Conservation (phyloP, 2,329 filamentous ascomycete genomes). For the Fusarium avenaceum region DNA sequence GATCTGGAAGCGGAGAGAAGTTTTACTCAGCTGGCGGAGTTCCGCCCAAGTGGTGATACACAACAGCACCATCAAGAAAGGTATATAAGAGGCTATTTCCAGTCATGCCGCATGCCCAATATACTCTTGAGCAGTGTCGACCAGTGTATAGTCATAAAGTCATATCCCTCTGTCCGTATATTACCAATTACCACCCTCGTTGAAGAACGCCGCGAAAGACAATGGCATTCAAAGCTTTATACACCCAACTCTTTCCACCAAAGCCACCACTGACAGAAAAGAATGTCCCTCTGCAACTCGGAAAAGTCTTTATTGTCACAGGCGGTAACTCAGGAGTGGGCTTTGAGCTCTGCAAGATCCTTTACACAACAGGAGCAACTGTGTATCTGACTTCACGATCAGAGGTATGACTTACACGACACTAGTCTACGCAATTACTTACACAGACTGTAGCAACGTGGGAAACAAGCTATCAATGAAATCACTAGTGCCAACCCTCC, state of each 20-base stretch:
- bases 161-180: too few species aligned
- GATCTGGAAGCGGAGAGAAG: neutral
- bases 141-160: too few species aligned
- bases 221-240: conserved; percentile 25
- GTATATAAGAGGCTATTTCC: neutral
- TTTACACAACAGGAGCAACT: conserved; percentile 65
- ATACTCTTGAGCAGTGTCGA: neutral
- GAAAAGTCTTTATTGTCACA: conserved; percentile 63
- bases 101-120: neutral
- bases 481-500: conserved; percentile 38
- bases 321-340: conserved; percentile 59
- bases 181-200: too few species aligned
- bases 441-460: conserved; percentile 10
- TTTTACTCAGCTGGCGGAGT: conserved; percentile 12
- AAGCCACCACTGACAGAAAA: conserved; percentile 47
- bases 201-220: too few species aligned
- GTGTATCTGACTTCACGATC: conserved; percentile 66
- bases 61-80: neutral
- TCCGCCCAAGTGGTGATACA: conserved; percentile 5
- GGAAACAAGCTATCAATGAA: conserved; percentile 51
- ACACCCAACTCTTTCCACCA: conserved; percentile 31
- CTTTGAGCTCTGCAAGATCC: conserved; percentile 63
- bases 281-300: conserved; percentile 47
- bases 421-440: neutral
- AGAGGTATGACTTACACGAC: conserved; percentile 21